A percentile compares a stretch with the other conserved stretches of the same genome.
phyloP scores from a whole-genome alignment of 2,329 filamentous ascomycete species.

The Cercospora citrullina region DNA sequence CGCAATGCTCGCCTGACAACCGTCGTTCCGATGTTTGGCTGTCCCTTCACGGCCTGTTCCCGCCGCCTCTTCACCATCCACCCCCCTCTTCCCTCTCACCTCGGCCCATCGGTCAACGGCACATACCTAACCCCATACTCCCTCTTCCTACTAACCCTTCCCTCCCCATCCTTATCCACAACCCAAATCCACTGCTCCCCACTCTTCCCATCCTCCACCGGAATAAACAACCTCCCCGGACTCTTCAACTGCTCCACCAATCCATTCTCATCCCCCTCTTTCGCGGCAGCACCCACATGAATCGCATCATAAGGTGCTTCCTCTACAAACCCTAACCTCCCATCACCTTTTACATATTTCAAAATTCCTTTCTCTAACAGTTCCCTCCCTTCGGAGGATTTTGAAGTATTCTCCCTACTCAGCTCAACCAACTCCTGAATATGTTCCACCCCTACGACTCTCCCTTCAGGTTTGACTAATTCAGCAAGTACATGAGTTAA shows the following conservation, averaged over 20 bases:
- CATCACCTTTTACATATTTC: constrained; percentile 72
- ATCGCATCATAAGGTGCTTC: constrained; percentile 79
- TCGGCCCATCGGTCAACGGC: constrained; percentile 69
- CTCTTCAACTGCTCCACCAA: constrained; percentile 74
- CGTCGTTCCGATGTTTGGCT: too few relatives aligned
- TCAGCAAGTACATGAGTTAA: constrained; percentile 86
- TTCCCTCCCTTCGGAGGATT: constrained; percentile 48
- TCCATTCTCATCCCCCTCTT: constrained; percentile 64
- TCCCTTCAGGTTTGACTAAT: constrained; percentile 55
- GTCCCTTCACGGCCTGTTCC: too few relatives aligned
- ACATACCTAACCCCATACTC: constrained; percentile 75
- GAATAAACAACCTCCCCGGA: constrained; percentile 80
- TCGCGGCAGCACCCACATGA: constrained; percentile 86
- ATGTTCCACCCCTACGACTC: constrained; percentile 52
- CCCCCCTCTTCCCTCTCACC: not conserved
- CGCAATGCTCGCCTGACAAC: too few relatives aligned
- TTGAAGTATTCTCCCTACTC: constrained; percentile 45
- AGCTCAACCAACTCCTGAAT: constrained; percentile 50
- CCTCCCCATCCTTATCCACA: constrained; percentile 69
- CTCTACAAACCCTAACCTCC: constrained; percentile 48
- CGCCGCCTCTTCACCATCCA: not conserved
- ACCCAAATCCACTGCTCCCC: constrained; percentile 68
- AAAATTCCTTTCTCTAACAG: constrained; percentile 66
- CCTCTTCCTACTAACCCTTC: constrained; percentile 60
- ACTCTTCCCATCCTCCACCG: constrained; percentile 58